Percentiles rank a stretch among this genome's conserved stretches.
Evolutionary conservation across 2,329 filamentous ascomycete genomes (phyloP).

Genomic region (Paecilomyces sp.): DNA sequence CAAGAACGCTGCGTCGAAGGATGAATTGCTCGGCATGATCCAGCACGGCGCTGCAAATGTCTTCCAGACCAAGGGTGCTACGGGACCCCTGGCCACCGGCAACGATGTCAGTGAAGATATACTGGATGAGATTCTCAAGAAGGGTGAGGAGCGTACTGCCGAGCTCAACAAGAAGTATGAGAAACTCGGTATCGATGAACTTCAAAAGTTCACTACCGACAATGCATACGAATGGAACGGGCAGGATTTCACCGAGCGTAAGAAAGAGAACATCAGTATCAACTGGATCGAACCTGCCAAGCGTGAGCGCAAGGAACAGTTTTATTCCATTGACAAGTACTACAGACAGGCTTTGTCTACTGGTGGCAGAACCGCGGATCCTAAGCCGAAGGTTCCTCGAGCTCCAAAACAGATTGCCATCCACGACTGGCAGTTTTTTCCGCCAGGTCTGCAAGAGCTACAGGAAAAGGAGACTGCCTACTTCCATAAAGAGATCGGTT

Average conservation of each 20-base stretch:
- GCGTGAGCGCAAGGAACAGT: constrained; percentile 95
- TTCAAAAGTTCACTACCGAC: constrained; percentile 96
- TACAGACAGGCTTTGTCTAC: constrained; percentile 87
- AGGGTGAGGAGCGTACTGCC: constrained; percentile 82
- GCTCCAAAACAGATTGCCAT: constrained; percentile 87
- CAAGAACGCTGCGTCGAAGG: constrained; percentile 90
- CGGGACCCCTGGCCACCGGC: constrained; percentile 53
- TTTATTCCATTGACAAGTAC: constrained; percentile 98
- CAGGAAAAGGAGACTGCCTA: constrained; percentile 95
- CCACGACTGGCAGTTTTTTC: constrained; percentile 98
- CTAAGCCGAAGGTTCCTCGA: constrained; percentile 91
- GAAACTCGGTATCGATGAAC: constrained; percentile 89
- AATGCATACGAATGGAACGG: constrained; percentile 99
- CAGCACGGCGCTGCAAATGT: constrained; percentile 96
- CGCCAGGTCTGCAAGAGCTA: constrained; percentile 70
- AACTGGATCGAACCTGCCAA: constrained; percentile 98
- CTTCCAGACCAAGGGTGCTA: constrained; percentile 66
- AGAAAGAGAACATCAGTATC: constrained; percentile 77
- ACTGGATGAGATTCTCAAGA: constrained; percentile 78
- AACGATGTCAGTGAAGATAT: constrained; percentile 73
- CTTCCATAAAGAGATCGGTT: constrained; percentile 92
- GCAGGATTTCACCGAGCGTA: constrained; percentile 84
- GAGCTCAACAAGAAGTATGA: constrained; percentile 91
- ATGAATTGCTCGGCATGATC: constrained; percentile 95
- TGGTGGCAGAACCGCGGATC: constrained; percentile 68